Percentiles rank a stretch among this genome's conserved stretches.
Conservation (phyloP, 2,329 filamentous ascomycete species). For the Penicillium sp. region DNA sequence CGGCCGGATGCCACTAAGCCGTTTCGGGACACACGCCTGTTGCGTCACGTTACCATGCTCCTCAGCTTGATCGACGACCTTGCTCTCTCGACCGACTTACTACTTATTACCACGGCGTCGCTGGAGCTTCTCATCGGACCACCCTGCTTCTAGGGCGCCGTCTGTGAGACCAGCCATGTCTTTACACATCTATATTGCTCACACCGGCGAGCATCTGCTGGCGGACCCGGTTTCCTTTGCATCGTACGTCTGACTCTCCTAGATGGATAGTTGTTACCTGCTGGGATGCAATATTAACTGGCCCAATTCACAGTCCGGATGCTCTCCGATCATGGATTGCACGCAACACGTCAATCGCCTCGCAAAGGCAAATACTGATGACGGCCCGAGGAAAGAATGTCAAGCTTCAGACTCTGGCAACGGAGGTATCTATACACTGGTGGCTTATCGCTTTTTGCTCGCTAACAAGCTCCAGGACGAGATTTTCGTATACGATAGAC, state of each 20-base stretch:
- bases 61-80: not conserved
- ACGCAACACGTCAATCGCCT: constrained; percentile 67
- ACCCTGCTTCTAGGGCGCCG: constrained; percentile 22
- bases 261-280: not conserved
- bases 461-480: constrained; percentile 59
- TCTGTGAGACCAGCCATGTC: constrained; percentile 62
- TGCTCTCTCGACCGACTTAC: not conserved
- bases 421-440: constrained; percentile 59
- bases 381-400: constrained; percentile 80
- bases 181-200: constrained; percentile 85
- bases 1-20: constrained; percentile 3
- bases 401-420: constrained; percentile 72
- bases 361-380: constrained; percentile 79
- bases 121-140: constrained; percentile 14
- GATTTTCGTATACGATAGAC: constrained; percentile 87
- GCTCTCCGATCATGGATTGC: constrained; percentile 79
- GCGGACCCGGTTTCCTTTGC: constrained; percentile 72
- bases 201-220: constrained; percentile 81
- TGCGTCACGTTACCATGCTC: constrained; percentile 14
- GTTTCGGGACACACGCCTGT: constrained; percentile 3
- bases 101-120: constrained; percentile 4
- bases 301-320: constrained; percentile 61
- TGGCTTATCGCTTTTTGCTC: not conserved
- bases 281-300: not conserved
- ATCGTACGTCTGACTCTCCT: constrained; percentile 53